phyloP scores from a whole-genome alignment of 352 stramenopile species.

The Stramenopiles sp. region DNA sequence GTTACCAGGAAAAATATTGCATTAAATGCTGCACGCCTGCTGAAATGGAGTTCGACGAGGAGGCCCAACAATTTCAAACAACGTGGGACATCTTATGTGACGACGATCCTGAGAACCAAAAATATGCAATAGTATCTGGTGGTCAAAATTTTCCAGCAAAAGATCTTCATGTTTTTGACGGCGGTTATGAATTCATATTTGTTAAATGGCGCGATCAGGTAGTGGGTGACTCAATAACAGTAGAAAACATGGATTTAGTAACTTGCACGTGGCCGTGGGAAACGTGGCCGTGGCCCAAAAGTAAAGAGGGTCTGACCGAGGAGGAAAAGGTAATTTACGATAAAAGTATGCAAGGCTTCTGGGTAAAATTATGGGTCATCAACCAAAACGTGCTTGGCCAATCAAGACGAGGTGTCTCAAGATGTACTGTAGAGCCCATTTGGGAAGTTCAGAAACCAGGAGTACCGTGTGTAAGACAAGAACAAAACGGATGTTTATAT shows the following conservation, averaged over 20 bases:
- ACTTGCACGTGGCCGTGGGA: not conserved
- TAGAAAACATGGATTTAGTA: not conserved
- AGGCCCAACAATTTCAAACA: not conserved
- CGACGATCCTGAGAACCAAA: not conserved
- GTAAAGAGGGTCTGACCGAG: not conserved
- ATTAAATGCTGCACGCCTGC: not conserved
- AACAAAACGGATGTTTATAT: not conserved
- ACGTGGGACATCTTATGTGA: conserved; percentile 8
- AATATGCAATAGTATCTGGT: not conserved
- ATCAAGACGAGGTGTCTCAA: not conserved
- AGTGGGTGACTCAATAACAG: not conserved
- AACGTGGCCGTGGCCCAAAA: not conserved
- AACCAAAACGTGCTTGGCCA: not conserved
- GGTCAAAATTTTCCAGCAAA: not conserved
- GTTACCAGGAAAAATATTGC: not conserved
- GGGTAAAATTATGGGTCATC: not conserved
- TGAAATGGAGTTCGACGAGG: not conserved
- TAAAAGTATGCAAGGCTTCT: not conserved
- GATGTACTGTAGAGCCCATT: not conserved
- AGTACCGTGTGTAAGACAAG: not conserved
- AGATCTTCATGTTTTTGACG: conserved; percentile 3
- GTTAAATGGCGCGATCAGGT: not conserved
- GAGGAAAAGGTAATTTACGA: not conserved
- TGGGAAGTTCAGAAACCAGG: conserved; percentile 9
- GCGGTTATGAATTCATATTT: conserved; percentile 6